These are phyloP conservation scores for Cyberlindnera suaveolens DNA, from an alignment of 805 yeast genomes.

Conservation along the genomic window DNA sequence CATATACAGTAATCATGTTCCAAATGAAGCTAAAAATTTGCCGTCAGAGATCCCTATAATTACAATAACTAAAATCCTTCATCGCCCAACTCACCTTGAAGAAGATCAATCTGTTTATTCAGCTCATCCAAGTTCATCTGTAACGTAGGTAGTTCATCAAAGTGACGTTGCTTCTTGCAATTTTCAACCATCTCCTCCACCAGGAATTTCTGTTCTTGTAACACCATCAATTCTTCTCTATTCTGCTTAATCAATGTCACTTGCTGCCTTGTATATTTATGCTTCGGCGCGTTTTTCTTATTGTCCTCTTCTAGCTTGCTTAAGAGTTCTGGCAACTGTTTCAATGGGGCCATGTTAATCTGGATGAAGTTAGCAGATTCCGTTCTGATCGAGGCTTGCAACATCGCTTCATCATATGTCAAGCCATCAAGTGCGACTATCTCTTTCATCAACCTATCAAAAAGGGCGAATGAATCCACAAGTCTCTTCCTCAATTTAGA, in stretches of 20 bases:
- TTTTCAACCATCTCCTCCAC: conserved; percentile 58
- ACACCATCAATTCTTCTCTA: conserved; percentile 76
- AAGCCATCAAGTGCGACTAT: conserved; percentile 29
- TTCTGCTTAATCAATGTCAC: conserved; percentile 51
- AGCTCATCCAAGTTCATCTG: conserved; percentile 40
- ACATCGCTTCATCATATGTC: conserved; percentile 37
- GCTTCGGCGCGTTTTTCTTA: conserved; percentile 13
- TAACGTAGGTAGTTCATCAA: conserved; percentile 67
- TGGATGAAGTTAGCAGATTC: conserved; percentile 59
- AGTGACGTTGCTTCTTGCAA: conserved; percentile 59
- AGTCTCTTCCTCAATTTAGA: conserved; percentile 37
- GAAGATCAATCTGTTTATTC: neutral
- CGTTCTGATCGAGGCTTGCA: conserved; percentile 49
- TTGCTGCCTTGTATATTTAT: conserved; percentile 28
- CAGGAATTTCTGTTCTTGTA: conserved; percentile 76
- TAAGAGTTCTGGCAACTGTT: conserved; percentile 46
- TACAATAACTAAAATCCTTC: conserved; percentile 31
- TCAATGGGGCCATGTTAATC: conserved; percentile 56
- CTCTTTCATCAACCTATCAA: conserved; percentile 44
- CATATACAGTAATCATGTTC: too few relatives aligned
- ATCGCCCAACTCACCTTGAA: conserved; percentile 49
- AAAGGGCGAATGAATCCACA: conserved; percentile 42
- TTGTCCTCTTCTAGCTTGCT: conserved; percentile 19
- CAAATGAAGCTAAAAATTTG: too few relatives aligned
- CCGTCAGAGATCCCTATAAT: neutral